Evolutionary conservation across 768 basidiomycete species (phyloP), one percentile per base, ranked within the genome.

Genomic region (Boletus reticulatus): DNA sequence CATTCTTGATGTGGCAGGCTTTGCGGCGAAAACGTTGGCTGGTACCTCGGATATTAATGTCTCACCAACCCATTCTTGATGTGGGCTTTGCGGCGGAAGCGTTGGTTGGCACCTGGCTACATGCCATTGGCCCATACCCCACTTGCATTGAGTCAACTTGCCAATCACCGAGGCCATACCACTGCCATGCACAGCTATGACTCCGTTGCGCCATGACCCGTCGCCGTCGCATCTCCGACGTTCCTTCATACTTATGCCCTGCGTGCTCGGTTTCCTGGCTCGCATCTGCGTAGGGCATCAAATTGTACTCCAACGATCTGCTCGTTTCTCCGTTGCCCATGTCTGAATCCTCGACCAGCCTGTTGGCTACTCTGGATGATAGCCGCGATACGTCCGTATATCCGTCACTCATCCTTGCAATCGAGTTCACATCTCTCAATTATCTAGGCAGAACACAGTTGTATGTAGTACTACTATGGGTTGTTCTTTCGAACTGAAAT

Each of bases 401-500:
- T 24, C 5, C 1, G 22, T 38, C 44, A 6, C 27, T 34, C 22
- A 27, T 20, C 13, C 20, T 44, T 39, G 20, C 14, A 2, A 16
- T 43, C n/a, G 6, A 22, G n/a, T n/a, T 60, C 16, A 48, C 37
- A 41, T 17, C 3, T 17, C 44, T 45, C n/a, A 4, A 24, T 19
- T 24, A 39, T 39, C 19, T 34, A 64, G 63, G 9, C 24, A 2
- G 11, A 10, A 24, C 31, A 65, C 63, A 6, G 3, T 53, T 37
- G 63, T 64, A 38, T 14, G 63, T 53, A 34, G 22, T 43, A 7
- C 14, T 12, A 39, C 37, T 17, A 7, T 36, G 9, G 6, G 34
- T 12, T 22, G 5, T 43, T n/a, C 12, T 20, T 42, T 32, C 22
- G 22, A 41, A 38, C 31, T 60, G 34, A 64, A n/a, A 17, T 2